Evolutionary conservation across 371 early-diverging fungal genomes (phyloP).

Genomic region (Mucor velutinosus): DNA sequence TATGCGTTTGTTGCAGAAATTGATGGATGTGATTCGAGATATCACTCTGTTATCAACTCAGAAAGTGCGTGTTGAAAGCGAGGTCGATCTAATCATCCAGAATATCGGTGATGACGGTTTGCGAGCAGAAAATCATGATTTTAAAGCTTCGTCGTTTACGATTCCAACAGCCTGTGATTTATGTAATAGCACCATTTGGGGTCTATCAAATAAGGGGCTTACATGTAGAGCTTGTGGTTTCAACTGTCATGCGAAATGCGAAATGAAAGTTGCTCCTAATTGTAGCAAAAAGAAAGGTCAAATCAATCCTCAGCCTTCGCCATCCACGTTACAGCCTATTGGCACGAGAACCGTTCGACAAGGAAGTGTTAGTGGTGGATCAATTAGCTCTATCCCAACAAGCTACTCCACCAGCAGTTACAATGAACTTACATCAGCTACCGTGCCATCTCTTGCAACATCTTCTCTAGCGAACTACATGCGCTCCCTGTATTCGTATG

Average conservation of each 20-base stretch:
- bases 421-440: background rate
- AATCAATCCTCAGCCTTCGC: constrained; percentile 47
- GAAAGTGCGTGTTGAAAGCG: constrained; percentile 53
- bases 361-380: background rate
- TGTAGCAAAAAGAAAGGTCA: constrained; percentile 70
- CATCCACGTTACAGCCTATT: constrained; percentile 8
- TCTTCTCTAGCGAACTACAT: background rate
- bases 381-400: background rate
- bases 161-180: constrained; percentile 83
- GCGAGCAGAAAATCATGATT: constrained; percentile 64
- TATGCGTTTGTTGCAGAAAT: constrained; percentile 25
- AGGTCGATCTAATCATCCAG: constrained; percentile 58
- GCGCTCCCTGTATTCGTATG: constrained; percentile 63
- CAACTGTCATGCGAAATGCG: constrained; percentile 84
- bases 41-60: constrained; percentile 58
- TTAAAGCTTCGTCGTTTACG: constrained; percentile 74
- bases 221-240: constrained; percentile 83
- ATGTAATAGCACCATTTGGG: constrained; percentile 77
- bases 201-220: constrained; percentile 76
- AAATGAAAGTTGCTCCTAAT: constrained; percentile 81
- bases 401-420: background rate
- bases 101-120: constrained; percentile 64
- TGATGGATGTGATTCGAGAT: constrained; percentile 51
- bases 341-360: background rate
- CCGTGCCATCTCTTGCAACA: background rate